A percentile compares a stretch with the other conserved stretches of the same genome.
Evolutionary conservation across 768 basidiomycete genomes (phyloP).

Genomic region (Mycena chlorophos): DNA sequence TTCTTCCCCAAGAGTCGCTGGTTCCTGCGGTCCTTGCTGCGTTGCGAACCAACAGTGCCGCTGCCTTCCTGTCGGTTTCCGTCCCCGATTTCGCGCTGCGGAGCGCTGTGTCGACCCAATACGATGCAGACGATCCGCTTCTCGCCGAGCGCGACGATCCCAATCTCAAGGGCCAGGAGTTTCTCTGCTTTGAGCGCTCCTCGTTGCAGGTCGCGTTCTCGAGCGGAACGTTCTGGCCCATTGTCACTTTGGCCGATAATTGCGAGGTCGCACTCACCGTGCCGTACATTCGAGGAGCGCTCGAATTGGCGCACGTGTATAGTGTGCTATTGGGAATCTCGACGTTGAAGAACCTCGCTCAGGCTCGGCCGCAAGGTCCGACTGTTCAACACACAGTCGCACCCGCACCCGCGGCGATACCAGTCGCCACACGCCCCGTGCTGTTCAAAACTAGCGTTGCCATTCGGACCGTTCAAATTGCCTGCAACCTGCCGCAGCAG

Average conservation of each 20-base stretch:
- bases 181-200: slow-evolving; percentile 37
- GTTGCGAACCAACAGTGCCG: slow-evolving; percentile 33
- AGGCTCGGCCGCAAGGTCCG: slow-evolving; percentile 19
- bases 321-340: slow-evolving; percentile 62
- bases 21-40: slow-evolving; percentile 40
- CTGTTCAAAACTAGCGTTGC: slow-evolving; percentile 31
- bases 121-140: slow-evolving; percentile 66
- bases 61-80: slow-evolving; percentile 44
- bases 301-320: slow-evolving; percentile 71
- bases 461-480: slow-evolving; percentile 49
- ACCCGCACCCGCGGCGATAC: slow-evolving; percentile 17
- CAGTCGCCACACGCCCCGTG: slow-evolving; percentile 20
- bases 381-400: neutral
- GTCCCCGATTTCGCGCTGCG: slow-evolving; percentile 55
- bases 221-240: slow-evolving; percentile 19
- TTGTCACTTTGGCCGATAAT: slow-evolving; percentile 35
- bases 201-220: slow-evolving; percentile 15
- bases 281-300: slow-evolving; percentile 50
- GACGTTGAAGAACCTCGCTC: slow-evolving; percentile 45
- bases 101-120: slow-evolving; percentile 64
- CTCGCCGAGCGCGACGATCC: slow-evolving; percentile 55
- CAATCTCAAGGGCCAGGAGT: slow-evolving; percentile 42
- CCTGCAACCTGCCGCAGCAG: slow-evolving; percentile 49
- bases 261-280: slow-evolving; percentile 51
- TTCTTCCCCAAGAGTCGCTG: slow-evolving; percentile 55